These are phyloP conservation scores for Aspergillus novoparasiticus DNA, from an alignment of 2,329 filamentous ascomycete genomes.

Conservation along the genomic window DNA sequence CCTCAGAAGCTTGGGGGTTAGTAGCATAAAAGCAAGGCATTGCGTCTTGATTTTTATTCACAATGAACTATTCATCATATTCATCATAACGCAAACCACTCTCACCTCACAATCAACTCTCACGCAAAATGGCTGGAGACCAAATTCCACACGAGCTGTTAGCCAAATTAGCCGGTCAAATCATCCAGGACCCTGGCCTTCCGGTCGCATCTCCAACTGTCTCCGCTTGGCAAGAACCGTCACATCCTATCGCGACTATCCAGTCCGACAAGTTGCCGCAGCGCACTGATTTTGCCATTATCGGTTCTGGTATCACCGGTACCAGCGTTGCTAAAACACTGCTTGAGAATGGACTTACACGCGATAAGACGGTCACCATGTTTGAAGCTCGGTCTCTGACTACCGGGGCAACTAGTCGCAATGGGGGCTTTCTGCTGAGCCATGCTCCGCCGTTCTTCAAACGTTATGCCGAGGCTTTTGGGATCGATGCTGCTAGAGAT, in stretches of 20 bases:
- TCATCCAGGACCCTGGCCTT: background rate
- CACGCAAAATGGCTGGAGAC: background rate
- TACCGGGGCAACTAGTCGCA: slow-evolving; percentile 30
- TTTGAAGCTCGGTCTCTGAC: slow-evolving; percentile 28
- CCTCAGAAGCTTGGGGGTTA: no score
- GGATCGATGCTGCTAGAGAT: background rate
- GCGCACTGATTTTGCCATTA: slow-evolving; percentile 27
- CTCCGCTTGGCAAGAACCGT: slow-evolving; percentile 1
- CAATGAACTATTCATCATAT: no score
- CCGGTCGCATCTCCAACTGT: background rate
- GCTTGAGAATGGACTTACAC: slow-evolving; percentile 11
- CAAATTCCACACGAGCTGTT: background rate
- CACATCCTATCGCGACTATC: background rate
- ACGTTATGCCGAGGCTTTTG: background rate
- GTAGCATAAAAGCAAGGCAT: no score
- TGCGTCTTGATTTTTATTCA: no score
- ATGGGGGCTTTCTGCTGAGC: slow-evolving; percentile 26
- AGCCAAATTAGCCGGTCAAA: background rate
- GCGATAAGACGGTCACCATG: slow-evolving; percentile 21
- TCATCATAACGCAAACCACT: background rate
- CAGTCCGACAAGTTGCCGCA: slow-evolving; percentile 11
- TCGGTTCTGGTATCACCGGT: slow-evolving; percentile 31
- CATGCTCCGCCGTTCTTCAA: slow-evolving; percentile 3
- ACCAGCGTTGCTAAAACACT: slow-evolving; percentile 28
- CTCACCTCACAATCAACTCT: background rate